Percentiles rank a stretch among this genome's conserved stretches.
phyloP scores from a whole-genome alignment of 257 asterid genomes.

The Solanum corneliomulleri region DNA sequence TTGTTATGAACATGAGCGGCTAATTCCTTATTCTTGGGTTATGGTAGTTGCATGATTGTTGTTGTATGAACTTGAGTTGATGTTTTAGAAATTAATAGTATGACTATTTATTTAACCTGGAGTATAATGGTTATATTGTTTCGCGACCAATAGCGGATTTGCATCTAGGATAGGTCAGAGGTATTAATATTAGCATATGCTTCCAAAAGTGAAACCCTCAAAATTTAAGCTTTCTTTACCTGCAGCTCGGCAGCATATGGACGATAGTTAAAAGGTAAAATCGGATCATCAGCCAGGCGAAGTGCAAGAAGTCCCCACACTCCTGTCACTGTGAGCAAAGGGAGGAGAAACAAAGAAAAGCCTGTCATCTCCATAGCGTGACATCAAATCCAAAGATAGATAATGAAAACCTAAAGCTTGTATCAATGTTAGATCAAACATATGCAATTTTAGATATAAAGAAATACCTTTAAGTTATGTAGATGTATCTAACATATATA shows the following conservation, averaged over 20 bases:
- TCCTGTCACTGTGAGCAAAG: slow-evolving; percentile 38
- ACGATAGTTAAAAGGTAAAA: slow-evolving; percentile 76
- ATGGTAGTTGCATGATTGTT: too few species aligned
- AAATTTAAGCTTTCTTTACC: slow-evolving; percentile 23
- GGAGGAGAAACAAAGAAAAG: slow-evolving; percentile 4
- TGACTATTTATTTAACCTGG: too few species aligned
- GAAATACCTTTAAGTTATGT: background rate
- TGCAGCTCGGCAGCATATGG: slow-evolving; percentile 66
- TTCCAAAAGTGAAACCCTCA: background rate
- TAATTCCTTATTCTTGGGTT: too few species aligned
- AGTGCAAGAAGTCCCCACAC: slow-evolving; percentile 92
- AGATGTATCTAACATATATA: background rate
- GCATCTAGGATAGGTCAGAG: background rate
- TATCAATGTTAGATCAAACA: background rate
- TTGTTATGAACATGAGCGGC: too few species aligned
- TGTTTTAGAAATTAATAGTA: too few species aligned
- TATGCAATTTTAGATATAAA: background rate
- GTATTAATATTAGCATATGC: background rate
- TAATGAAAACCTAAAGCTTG: background rate
- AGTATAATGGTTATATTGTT: too few species aligned
- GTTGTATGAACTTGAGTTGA: too few species aligned
- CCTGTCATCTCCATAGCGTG: background rate
- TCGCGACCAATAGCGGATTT: too few species aligned
- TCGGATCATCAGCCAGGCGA: slow-evolving; percentile 67
- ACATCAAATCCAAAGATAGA: background rate